Base-by-base conservation (phyloP, 2,329 filamentous ascomycete genomes). In the Penicillium thymicola region DNA sequence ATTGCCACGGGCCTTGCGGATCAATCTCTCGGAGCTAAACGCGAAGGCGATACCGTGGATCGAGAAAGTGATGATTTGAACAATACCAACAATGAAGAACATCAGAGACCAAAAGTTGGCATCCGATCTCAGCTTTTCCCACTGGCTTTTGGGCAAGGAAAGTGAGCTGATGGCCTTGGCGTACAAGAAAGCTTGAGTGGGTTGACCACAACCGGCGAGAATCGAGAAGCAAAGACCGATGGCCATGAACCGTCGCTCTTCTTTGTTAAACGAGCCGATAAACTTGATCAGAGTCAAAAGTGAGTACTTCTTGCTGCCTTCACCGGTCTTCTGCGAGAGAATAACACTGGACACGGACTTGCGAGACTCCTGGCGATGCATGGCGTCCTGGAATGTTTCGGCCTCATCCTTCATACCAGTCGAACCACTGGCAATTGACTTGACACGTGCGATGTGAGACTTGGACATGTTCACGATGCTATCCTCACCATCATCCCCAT, bases 91-190 rank as follows among this genome's bases (percentile, higher is more conserved):
- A 82, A 96, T 92, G 61, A 92, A 81, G 73, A 88, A 96, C 91
- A 96, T 96, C 66, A 86, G 77, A 55, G 85, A 87, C 91, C 91
- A 97, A 72, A 96, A 96, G 69, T 91, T 85, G 21, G 89, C 86
- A 57, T 93, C 83, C 18, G 81, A 78, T 62, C 87, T 84, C 51
- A 95, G 80, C 52, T 85, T 74, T 30, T 70, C 74, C 41, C 79
- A 84, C 71, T 80, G 79, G 36, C 64, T 72, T 16, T 76, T 73
- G 27, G 79, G 83, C 21, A 87, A 76, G 8, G 87, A 84, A 13
- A 94, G 80, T 9, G 86, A 84, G 58, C 85, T 84, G 72, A 97
- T 92, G 56, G 91, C 84, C 74, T 97, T 96, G 67, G 92, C 88
- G 67, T 97, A 95, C 75, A 97, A 88, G 62, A 97, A 85, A 61